phyloP scores from a whole-genome alignment of 768 basidiomycete genomes.

The Rhizopogon sp. region DNA sequence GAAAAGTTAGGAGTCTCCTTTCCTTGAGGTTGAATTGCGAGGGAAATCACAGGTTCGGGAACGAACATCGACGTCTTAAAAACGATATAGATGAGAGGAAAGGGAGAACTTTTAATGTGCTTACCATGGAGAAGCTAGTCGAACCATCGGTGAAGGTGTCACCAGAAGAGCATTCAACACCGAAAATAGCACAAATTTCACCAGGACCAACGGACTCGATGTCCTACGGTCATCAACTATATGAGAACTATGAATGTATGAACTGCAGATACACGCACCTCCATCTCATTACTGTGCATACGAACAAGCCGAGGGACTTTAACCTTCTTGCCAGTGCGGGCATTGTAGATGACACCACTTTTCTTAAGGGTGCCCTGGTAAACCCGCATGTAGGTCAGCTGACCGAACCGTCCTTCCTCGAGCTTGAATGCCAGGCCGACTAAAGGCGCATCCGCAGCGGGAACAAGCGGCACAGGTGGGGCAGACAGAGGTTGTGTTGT shows the following conservation, averaged over 20 bases:
- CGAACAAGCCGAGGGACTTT: slow-evolving; percentile 94
- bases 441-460: slow-evolving; percentile 82
- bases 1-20: slow-evolving; percentile 96
- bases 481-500: slow-evolving; percentile 59
- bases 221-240: slow-evolving; percentile 47
- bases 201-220: slow-evolving; percentile 92
- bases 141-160: slow-evolving; percentile 97
- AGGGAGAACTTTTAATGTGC: slow-evolving; percentile 13
- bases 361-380: slow-evolving; percentile 94
- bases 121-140: slow-evolving; percentile 88
- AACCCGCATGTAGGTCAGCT: slow-evolving; percentile 96
- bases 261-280: slow-evolving; percentile 44
- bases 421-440: slow-evolving; percentile 97
- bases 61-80: slow-evolving; percentile 94
- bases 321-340: slow-evolving; percentile 92
- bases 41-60: slow-evolving; percentile 96
- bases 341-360: slow-evolving; percentile 82
- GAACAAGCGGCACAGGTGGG: slow-evolving; percentile 69
- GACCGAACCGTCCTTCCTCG: slow-evolving; percentile 95
- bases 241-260: background rate
- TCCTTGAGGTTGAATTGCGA: slow-evolving; percentile 88
- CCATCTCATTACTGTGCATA: slow-evolving; percentile 99
- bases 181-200: slow-evolving; percentile 99
- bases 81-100: background rate
- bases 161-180: slow-evolving; percentile 95